Evolutionary conservation across 441 rosid genomes (phyloP), one percentile per base, ranked within the genome.

Genomic region (Adansonia grandidieri): DNA sequence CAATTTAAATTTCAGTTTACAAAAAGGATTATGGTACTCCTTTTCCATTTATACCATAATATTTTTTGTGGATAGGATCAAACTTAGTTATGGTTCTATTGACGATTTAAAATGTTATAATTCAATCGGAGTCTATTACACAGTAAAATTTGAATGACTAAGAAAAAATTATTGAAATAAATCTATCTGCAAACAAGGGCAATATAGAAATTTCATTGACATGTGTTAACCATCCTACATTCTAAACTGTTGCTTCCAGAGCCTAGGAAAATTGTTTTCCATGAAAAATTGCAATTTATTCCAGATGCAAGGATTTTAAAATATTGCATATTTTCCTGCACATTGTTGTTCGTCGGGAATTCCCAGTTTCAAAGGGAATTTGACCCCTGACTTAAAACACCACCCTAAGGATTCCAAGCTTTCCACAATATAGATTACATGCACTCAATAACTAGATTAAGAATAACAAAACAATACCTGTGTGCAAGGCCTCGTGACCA

Each of bases 401-500:
- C 20, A 13, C 3, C 19, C 5, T 50, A 20, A 24, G 57, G 4
- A 47, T 20, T 47, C 73, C 19, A 69, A 47, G 58, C 58, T 70
- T 70, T 67, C 10, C 10, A 13, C 11, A 51, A 15, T 24, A 28
- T 28, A 51, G 7, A 8, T 37, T 14, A 20, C 22, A 51, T 28
- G 44, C 58, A 51, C 45, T 28, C 61, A 70, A 47, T 28, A 11
- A 51, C 14, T 47, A 24, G 28, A 75, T 24, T 71, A 45, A 61
- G 48, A 24, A 42, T 14, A 53, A 14, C 9, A 28, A 61, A 45
- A 48, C 0, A 44, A 1, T 81, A 89, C 98, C 99, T 92, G 77
- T 96, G 99, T 65, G 92, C 89, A 82, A 96, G 97, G 73, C 99
- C 98, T 74, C 92, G 80, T 8, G 99, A 85, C 99, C 98, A 96